Conservation (phyloP, 345 rosid genomes). For the Hibiscus syriacus region DNA sequence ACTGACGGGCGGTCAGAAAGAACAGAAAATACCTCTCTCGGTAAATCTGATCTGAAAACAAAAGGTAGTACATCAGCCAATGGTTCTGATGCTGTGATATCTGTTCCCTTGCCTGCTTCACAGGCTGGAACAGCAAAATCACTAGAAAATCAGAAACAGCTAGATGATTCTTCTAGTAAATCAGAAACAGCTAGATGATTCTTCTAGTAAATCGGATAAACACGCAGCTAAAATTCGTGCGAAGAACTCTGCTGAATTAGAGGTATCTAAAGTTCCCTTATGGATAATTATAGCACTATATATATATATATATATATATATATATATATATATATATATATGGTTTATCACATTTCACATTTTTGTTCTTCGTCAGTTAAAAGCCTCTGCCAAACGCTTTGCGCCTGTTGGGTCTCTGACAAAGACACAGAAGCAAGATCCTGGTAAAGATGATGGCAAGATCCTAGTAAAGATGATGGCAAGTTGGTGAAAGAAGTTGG, state of each 20-base stretch:
- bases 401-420: slow-evolving; percentile 34
- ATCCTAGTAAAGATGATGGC: slow-evolving; percentile 52
- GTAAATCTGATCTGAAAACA: slow-evolving; percentile 55
- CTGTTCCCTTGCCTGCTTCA: slow-evolving; percentile 25
- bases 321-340: too few species aligned
- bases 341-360: slow-evolving; percentile 5
- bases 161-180: slow-evolving; percentile 44
- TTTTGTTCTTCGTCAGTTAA: slow-evolving; percentile 39
- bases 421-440: slow-evolving; percentile 58
- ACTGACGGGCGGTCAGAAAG: slow-evolving; percentile 67
- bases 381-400: slow-evolving; percentile 48
- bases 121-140: slow-evolving; percentile 33
- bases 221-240: slow-evolving; percentile 32
- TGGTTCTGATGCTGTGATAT: slow-evolving; percentile 45
- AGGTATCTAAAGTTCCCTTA: slow-evolving; percentile 36
- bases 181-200: slow-evolving; percentile 56
- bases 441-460: too few species aligned
- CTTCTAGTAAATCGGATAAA: slow-evolving; percentile 42
- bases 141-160: slow-evolving; percentile 48
- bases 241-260: slow-evolving; percentile 51
- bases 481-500: slow-evolving; percentile 59
- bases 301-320: not conserved
- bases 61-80: slow-evolving; percentile 45
- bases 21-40: slow-evolving; percentile 33
- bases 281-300: not conserved